phyloP scores from a whole-genome alignment of 345 rosid genomes.

The Salix suchowensis region DNA sequence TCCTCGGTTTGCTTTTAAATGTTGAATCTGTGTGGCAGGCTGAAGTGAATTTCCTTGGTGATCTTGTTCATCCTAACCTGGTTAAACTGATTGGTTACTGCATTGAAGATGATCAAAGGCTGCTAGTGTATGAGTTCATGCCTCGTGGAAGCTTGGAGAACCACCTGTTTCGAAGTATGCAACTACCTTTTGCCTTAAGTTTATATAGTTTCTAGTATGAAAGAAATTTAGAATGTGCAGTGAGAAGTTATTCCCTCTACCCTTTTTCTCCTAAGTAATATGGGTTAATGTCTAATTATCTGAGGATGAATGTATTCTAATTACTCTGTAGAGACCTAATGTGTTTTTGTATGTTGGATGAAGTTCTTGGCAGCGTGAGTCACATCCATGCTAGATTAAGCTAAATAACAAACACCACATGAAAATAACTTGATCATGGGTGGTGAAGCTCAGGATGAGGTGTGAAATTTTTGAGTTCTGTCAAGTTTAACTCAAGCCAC shows the following conservation, averaged over 20 bases:
- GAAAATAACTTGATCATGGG: neutral
- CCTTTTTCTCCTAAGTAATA: neutral
- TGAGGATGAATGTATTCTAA: neutral
- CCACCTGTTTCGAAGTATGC: constrained; percentile 94
- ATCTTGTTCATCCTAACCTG: constrained; percentile 87
- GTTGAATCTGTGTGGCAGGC: constrained; percentile 44
- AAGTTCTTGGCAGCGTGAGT: neutral
- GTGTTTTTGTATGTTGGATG: neutral
- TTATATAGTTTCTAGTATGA: neutral
- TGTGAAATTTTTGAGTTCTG: neutral
- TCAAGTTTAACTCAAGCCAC: neutral
- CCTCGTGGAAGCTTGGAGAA: constrained; percentile 97
- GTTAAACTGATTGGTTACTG: constrained; percentile 92
- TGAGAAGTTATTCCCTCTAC: neutral
- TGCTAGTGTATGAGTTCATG: constrained; percentile 94
- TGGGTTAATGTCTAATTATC: neutral
- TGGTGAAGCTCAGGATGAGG: neutral
- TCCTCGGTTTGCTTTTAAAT: constrained; percentile 8
- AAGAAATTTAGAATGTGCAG: neutral
- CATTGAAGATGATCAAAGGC: constrained; percentile 85
- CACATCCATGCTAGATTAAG: neutral
- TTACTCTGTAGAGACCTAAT: neutral
- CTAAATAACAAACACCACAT: neutral
- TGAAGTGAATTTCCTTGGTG: constrained; percentile 88
- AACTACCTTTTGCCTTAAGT: neutral